Percentiles rank a stretch among this genome's conserved stretches.
These are phyloP conservation scores for Excoecaria agallocha DNA, from an alignment of 345 rosid genomes.

Conservation along the genomic window DNA sequence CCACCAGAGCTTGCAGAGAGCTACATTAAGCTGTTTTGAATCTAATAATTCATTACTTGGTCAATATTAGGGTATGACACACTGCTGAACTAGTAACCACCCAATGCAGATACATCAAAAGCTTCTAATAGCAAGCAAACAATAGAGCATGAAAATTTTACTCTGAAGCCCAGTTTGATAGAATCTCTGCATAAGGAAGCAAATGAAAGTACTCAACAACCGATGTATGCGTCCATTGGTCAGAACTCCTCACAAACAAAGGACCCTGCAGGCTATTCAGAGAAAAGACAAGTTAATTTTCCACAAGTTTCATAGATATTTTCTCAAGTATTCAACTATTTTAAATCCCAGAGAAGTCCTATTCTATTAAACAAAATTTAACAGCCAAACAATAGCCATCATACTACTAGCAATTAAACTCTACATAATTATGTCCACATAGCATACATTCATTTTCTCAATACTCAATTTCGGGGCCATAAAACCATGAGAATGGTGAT, in stretches of 20 bases:
- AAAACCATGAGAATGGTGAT: neutral
- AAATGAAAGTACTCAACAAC: slow-evolving; percentile 30
- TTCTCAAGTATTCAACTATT: neutral
- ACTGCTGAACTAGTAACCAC: neutral
- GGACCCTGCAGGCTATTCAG: slow-evolving; percentile 30
- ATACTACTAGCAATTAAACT: neutral
- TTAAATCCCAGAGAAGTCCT: neutral
- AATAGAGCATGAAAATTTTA: slow-evolving; percentile 1
- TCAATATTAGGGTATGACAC: no score
- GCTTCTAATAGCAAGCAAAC: neutral
- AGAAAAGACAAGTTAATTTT: slow-evolving; percentile 6
- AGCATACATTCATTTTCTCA: neutral
- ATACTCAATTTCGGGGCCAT: neutral
- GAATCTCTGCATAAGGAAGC: slow-evolving; percentile 27
- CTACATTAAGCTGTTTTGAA: no score
- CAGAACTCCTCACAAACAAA: slow-evolving; percentile 16
- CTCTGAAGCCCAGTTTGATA: slow-evolving; percentile 24
- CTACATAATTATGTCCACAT: neutral
- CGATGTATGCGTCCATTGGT: slow-evolving; percentile 18
- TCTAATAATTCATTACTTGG: no score
- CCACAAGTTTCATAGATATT: neutral
- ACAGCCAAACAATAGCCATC: neutral
- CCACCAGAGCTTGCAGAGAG: no score
- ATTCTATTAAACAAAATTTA: neutral
- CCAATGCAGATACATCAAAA: neutral